Evolutionary conservation across 2,329 filamentous ascomycete species (phyloP).

Genomic region (Fusarium multiceps): DNA sequence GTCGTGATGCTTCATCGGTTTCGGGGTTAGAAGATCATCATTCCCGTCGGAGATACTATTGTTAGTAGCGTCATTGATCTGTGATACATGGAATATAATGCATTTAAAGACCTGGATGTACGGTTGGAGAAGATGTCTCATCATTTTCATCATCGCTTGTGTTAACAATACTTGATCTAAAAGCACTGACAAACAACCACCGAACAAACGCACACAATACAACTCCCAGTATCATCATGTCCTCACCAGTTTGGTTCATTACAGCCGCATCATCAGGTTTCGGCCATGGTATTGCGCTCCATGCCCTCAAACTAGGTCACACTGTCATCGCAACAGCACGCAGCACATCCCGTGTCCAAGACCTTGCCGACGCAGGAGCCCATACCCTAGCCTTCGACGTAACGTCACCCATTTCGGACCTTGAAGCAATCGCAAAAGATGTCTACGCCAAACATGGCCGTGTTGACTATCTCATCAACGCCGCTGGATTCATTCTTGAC

Average conservation of each 20-base stretch:
- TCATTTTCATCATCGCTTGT: neutral
- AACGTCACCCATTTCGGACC: conserved; percentile 51
- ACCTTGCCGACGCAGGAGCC: conserved; percentile 58
- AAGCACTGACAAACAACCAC: neutral
- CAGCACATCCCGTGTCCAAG: conserved; percentile 51
- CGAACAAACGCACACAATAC: neutral
- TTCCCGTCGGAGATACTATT: conserved; percentile 17
- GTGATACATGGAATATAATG: fast-evolving
- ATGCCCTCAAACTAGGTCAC: conserved; percentile 59
- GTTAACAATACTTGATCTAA: neutral
- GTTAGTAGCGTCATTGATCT: neutral
- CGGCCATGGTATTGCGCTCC: conserved; percentile 57
- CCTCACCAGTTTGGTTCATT: conserved; percentile 62
- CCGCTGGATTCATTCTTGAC: conserved; percentile 59
- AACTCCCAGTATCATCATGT: neutral
- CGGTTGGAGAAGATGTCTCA: neutral
- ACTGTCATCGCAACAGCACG: conserved; percentile 64
- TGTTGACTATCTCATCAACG: conserved; percentile 62
- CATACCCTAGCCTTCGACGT: conserved; percentile 60
- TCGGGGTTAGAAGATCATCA: conserved; percentile 4
- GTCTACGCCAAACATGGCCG: conserved; percentile 50
- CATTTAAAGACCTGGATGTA: neutral
- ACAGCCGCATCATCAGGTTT: conserved; percentile 64
- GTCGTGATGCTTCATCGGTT: neutral
- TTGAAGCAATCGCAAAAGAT: conserved; percentile 52